Conservation (phyloP, 768 basidiomycete species). For the Tricholoma terreum region DNA sequence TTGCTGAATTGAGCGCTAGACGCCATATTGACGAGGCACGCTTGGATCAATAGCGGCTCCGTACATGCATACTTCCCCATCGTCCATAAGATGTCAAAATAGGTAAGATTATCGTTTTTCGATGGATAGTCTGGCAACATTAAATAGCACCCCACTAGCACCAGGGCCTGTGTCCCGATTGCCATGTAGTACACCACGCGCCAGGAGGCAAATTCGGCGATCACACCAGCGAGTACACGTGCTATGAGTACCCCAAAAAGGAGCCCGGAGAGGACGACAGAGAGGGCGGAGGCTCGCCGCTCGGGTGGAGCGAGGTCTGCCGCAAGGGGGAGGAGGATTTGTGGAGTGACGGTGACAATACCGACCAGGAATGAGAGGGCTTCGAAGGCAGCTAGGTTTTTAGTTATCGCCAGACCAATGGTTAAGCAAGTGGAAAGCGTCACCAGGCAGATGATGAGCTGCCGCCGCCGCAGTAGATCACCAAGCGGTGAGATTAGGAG, state of each 20-base stretch:
- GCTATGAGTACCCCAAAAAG: slow-evolving; percentile 73
- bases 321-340: slow-evolving; percentile 74
- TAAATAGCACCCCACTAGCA: slow-evolving; percentile 58
- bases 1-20: slow-evolving; percentile 57
- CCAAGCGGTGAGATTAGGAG: slow-evolving; percentile 79
- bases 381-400: slow-evolving; percentile 58
- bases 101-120: slow-evolving; percentile 63
- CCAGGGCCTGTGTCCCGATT: slow-evolving; percentile 62
- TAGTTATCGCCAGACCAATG: slow-evolving; percentile 68
- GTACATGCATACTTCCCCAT: slow-evolving; percentile 78
- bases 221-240: slow-evolving; percentile 70
- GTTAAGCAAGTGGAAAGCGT: slow-evolving; percentile 54
- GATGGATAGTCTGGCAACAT: slow-evolving; percentile 83
- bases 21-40: slow-evolving; percentile 56
- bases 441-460: slow-evolving; percentile 60
- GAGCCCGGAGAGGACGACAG: slow-evolving; percentile 66
- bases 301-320: slow-evolving; percentile 80
- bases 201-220: slow-evolving; percentile 72
- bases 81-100: slow-evolving; percentile 64
- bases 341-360: slow-evolving; percentile 65
- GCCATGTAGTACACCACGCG: slow-evolving; percentile 76
- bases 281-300: slow-evolving; percentile 69
- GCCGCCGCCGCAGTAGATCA: slow-evolving; percentile 75
- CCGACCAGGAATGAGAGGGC: slow-evolving; percentile 70
- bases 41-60: slow-evolving; percentile 76